These are phyloP conservation scores for Talaromyces sp. DNA, from an alignment of 2,329 filamentous ascomycete genomes.

Conservation along the genomic window DNA sequence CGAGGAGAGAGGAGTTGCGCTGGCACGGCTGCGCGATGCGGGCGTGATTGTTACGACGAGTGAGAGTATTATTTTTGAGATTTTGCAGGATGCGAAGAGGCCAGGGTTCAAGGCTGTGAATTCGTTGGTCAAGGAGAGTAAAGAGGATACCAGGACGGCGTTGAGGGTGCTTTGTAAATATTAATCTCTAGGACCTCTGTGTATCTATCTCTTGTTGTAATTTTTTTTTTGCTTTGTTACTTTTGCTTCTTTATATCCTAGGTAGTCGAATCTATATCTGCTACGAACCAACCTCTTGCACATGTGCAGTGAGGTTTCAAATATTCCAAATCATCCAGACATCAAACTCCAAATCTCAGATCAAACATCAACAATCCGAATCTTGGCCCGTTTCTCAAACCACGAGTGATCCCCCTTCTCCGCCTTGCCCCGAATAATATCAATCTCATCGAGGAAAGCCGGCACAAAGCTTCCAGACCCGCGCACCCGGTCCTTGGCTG, in stretches of 20 bases:
- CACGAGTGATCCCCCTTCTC: constrained; percentile 29
- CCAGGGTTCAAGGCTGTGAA: constrained; percentile 68
- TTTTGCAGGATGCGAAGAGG: constrained; percentile 73
- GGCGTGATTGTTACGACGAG: constrained; percentile 78
- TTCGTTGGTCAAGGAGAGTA: constrained; percentile 72
- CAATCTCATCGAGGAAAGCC: constrained; percentile 72
- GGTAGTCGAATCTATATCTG: background rate
- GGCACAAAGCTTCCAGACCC: constrained; percentile 86
- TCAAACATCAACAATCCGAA: constrained; percentile 27
- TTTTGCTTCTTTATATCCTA: background rate
- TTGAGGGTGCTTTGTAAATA: constrained; percentile 64
- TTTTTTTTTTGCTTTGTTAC: background rate
- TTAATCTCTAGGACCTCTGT: constrained; percentile 22
- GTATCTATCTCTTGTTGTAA: background rate
- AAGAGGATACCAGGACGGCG: constrained; percentile 63
- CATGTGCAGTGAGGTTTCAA: too few species aligned
- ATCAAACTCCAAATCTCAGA: too few species aligned
- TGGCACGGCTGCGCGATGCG: constrained; percentile 69
- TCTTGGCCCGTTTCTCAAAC: constrained; percentile 33
- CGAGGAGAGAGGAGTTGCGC: constrained; percentile 73
- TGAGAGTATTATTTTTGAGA: constrained; percentile 87
- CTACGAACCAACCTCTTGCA: background rate
- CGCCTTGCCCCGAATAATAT: constrained; percentile 35
- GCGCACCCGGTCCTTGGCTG: constrained; percentile 54
- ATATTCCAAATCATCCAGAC: background rate